These are phyloP conservation scores for Fermentozyma sake DNA, from an alignment of 1,139 yeast genomes.

Conservation along the genomic window DNA sequence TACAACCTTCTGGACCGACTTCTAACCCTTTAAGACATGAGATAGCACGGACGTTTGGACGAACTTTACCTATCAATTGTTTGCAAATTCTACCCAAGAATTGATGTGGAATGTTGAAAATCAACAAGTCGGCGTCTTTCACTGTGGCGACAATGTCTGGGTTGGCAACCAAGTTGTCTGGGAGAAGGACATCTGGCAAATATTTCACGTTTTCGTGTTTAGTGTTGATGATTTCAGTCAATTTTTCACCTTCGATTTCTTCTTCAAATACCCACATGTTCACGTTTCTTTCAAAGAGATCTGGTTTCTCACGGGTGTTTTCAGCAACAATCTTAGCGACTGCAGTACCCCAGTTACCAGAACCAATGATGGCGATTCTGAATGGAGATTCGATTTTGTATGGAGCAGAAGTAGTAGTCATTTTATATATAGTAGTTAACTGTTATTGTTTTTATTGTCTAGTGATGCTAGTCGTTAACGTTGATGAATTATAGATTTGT, in stretches of 20 bases:
- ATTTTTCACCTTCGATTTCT: conserved; percentile 58
- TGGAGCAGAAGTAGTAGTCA: conserved; percentile 28
- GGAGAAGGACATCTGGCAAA: conserved; percentile 76
- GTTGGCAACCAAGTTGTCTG: conserved; percentile 74
- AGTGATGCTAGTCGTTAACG: no score
- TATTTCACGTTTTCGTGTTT: conserved; percentile 87
- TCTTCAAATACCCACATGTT: conserved; percentile 97
- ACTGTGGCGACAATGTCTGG: conserved; percentile 77
- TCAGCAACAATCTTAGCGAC: conserved; percentile 92
- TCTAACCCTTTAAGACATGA: conserved; percentile 93
- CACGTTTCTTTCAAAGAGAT: conserved; percentile 62
- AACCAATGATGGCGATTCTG: conserved; percentile 63
- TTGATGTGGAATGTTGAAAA: conserved; percentile 94
- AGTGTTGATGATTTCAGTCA: conserved; percentile 83
- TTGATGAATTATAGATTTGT: no score
- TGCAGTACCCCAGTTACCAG: conserved; percentile 93
- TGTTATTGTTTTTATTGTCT: no score
- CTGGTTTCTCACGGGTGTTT: conserved; percentile 65
- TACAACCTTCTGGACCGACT: conserved; percentile 75
- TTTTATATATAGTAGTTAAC: conserved; percentile 6
- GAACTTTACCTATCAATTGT: conserved; percentile 72
- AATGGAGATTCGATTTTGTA: conserved; percentile 38
- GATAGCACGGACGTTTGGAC: conserved; percentile 70
- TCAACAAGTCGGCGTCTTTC: conserved; percentile 70
- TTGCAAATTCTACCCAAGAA: conserved; percentile 69